These are phyloP conservation scores for Buddleja alternifolia DNA, from an alignment of 257 asterid species.

Conservation along the genomic window DNA sequence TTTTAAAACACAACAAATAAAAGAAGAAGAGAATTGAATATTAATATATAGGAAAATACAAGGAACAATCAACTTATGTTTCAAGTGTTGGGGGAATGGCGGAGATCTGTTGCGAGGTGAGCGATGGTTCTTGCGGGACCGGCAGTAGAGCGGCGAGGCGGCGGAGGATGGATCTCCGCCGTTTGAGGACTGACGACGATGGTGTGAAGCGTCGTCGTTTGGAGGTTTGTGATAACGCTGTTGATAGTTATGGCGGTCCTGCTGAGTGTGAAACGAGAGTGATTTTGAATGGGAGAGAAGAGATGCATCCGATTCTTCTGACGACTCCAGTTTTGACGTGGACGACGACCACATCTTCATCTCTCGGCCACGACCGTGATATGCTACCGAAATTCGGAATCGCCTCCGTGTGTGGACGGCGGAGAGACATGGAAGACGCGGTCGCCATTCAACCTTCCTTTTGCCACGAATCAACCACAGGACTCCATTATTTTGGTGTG, in stretches of 20 bases:
- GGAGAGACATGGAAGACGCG: conserved; percentile 84
- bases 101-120: conserved; percentile 57
- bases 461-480: conserved; percentile 17
- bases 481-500: conserved; percentile 64
- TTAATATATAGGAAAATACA: too few species aligned
- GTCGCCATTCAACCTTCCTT: conserved; percentile 66
- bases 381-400: conserved; percentile 52
- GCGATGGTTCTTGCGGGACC: conserved; percentile 41
- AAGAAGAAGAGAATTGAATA: too few species aligned
- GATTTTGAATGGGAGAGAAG: conserved; percentile 10
- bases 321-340: conserved; percentile 18
- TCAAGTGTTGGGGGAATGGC: conserved; percentile 54
- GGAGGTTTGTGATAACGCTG: conserved; percentile 34
- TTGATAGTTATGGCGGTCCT: conserved; percentile 28
- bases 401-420: conserved; percentile 71
- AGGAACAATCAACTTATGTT: too few species aligned
- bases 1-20: too few species aligned
- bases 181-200: conserved; percentile 31
- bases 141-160: conserved; percentile 51
- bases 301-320: conserved; percentile 16
- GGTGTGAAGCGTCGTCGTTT: conserved; percentile 46
- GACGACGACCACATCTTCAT: background rate
- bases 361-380: background rate
- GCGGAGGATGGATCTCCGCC: conserved; percentile 60
- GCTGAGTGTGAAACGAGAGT: background rate